Conservation (phyloP, 2,329 filamentous ascomycete genomes). For the Lithohypha guttulata region DNA sequence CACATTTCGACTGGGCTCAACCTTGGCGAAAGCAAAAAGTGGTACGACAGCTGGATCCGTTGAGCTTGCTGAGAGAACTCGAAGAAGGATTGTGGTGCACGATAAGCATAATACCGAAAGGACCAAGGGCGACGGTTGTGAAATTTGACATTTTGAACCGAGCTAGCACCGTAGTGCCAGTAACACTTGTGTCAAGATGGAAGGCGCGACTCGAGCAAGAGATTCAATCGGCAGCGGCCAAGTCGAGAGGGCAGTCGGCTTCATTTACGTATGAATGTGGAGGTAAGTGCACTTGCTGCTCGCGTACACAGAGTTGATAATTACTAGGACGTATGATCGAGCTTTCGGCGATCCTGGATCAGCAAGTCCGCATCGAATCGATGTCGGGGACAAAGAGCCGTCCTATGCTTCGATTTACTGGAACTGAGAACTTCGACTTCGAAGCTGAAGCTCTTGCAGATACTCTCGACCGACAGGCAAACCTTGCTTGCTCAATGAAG, state of each 20-base stretch:
- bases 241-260: conserved; percentile 4
- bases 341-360: conserved; percentile 16
- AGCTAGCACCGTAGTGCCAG: conserved; percentile 9
- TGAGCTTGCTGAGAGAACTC: conserved; percentile 17
- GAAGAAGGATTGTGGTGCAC: conserved; percentile 15
- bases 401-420: conserved; percentile 15
- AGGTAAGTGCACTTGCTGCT: conserved; percentile 10
- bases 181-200: conserved; percentile 9
- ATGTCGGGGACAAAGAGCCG: conserved; percentile 14
- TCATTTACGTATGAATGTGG: conserved; percentile 17
- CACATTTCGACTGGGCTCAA: conserved; percentile 13
- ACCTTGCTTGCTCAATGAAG: conserved; percentile 12
- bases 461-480: conserved; percentile 11
- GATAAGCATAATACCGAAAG: conserved; percentile 13
- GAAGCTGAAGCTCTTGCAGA: conserved; percentile 17
- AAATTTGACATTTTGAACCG: conserved; percentile 15
- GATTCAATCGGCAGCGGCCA: conserved; percentile 8
- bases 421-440: conserved; percentile 12
- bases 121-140: conserved; percentile 11
- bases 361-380: conserved; percentile 15
- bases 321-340: conserved; percentile 16
- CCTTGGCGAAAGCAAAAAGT: conserved; percentile 12
- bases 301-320: not conserved
- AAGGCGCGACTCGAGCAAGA: conserved; percentile 16
- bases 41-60: conserved; percentile 11